Percentiles rank a stretch among this genome's conserved stretches.
phyloP scores from a whole-genome alignment of 2,329 filamentous ascomycete species.

The Paramyrothecium roridum region DNA sequence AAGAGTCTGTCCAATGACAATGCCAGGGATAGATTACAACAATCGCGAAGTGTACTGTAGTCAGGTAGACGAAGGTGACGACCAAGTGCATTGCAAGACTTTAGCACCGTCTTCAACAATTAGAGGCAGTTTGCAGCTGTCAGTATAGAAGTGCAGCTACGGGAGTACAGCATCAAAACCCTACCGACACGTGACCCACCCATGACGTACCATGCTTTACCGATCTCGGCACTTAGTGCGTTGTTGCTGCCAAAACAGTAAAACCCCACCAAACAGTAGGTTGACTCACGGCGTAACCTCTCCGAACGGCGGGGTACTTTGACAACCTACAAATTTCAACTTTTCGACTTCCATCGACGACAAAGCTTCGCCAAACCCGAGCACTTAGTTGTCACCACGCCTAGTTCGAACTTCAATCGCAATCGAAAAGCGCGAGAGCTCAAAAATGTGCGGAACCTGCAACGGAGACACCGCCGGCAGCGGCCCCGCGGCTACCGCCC shows the following conservation, averaged over 20 bases:
- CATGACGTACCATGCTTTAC: conserved; percentile 1
- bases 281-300: conserved; percentile 1
- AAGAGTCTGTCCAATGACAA: no score
- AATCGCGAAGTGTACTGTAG: no score
- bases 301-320: neutral
- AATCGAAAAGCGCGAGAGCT: neutral
- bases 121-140: no score
- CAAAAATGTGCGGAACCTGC: conserved; percentile 4
- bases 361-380: conserved; percentile 1
- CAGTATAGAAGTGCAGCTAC: no score
- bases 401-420: neutral
- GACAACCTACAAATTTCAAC: neutral
- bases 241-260: neutral
- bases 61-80: no score
- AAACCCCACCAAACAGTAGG: neutral
- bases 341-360: neutral
- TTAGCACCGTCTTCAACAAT: no score
- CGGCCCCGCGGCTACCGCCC: neutral
- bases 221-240: conserved; percentile 1
- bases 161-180: no score
- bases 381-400: neutral
- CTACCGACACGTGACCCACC: no score
- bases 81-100: no score
- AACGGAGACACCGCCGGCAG: conserved; percentile 3
- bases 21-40: no score